Evolutionary conservation across 352 stramenopile genomes (phyloP).

Genomic region (Phytophthora sansomeana): DNA sequence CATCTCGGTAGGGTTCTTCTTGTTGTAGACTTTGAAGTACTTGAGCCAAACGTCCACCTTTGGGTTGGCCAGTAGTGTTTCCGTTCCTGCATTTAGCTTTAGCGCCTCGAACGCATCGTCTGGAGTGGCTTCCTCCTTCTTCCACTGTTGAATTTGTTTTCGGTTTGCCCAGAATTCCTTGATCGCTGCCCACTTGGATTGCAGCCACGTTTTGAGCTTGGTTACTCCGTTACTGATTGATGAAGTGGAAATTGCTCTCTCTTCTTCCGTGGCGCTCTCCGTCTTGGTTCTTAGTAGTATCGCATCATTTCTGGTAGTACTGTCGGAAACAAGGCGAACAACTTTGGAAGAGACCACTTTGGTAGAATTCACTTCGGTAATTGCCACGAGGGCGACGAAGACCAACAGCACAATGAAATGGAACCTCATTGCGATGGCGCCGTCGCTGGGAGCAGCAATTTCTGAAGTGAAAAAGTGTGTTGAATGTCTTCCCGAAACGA

Average conservation of each 20-base stretch:
- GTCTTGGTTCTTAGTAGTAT: background rate
- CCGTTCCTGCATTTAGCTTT: conserved; percentile 1
- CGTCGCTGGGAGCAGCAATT: too few relatives aligned
- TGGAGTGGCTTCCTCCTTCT: background rate
- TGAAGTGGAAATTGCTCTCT: background rate
- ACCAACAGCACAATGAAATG: background rate
- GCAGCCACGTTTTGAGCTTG: background rate
- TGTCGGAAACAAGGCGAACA: background rate
- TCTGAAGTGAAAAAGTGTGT: too few relatives aligned
- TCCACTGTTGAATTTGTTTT: background rate
- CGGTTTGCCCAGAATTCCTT: background rate
- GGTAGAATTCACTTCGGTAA: background rate
- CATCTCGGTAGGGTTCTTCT: background rate
- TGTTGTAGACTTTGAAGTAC: conserved; percentile 9
- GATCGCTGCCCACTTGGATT: background rate
- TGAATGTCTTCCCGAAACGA: background rate
- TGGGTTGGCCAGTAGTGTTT: conserved; percentile 3
- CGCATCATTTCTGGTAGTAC: background rate
- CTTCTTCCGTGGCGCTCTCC: background rate
- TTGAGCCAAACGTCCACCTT: conserved; percentile 4
- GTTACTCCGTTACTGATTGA: background rate
- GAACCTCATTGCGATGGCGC: background rate
- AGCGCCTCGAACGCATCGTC: conserved; percentile 4
- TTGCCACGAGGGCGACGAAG: background rate
- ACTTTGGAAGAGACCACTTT: background rate